phyloP scores from a whole-genome alignment of 1,284 basidiomycete species.

The Boletus sp. region DNA sequence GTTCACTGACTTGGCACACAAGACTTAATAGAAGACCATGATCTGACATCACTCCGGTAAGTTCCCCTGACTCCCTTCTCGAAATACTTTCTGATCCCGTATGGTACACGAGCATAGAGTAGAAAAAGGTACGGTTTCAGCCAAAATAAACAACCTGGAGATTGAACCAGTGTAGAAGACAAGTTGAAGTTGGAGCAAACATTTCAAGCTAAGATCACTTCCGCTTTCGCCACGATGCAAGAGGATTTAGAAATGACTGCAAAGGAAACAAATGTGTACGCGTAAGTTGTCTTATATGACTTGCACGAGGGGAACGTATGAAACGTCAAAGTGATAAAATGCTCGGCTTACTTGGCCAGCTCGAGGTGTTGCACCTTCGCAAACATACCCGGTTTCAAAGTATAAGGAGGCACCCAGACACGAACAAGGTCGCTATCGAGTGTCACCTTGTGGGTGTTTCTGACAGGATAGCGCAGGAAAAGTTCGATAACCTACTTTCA shows the following conservation, averaged over 20 bases:
- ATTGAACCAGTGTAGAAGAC: conserved; percentile 5
- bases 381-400: conserved; percentile 10
- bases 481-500: conserved; percentile 30
- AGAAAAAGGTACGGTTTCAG: conserved; percentile 15
- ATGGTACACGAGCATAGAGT: conserved; percentile 1
- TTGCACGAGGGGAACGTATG: not conserved
- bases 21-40: conserved; percentile 14
- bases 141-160: not conserved
- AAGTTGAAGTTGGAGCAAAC: conserved; percentile 18
- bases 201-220: conserved; percentile 23
- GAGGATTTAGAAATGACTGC: conserved; percentile 14
- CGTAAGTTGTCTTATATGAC: conserved; percentile 22
- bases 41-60: conserved; percentile 17
- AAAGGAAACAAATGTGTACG: conserved; percentile 23
- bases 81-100: conserved; percentile 5
- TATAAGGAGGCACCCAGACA: conserved; percentile 9
- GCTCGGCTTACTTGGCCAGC: conserved; percentile 19
- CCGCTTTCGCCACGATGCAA: conserved; percentile 18
- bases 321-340: conserved; percentile 24
- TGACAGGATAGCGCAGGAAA: conserved; percentile 31
- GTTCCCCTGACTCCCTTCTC: not conserved
- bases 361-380: conserved; percentile 24
- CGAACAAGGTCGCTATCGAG: conserved; percentile 20
- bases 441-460: not conserved
- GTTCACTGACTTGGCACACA: conserved; percentile 1